Evolutionary conservation across 208 protist species (phyloP).

Genomic region (Tritrichomonas musculus): DNA sequence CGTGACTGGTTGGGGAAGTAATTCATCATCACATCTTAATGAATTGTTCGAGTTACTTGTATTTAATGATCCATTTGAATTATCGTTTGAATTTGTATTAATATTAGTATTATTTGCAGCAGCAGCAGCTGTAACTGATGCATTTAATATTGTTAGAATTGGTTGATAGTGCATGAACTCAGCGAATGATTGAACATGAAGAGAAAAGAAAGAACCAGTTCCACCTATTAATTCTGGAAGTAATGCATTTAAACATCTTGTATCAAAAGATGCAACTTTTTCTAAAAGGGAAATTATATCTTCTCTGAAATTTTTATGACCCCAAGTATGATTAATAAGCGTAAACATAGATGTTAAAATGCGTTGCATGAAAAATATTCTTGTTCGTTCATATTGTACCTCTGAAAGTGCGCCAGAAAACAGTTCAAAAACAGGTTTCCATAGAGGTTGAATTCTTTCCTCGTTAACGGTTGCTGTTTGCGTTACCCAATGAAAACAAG

Average conservation of each 20-base stretch:
- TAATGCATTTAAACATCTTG: neutral
- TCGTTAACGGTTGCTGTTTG: neutral
- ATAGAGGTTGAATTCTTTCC: neutral
- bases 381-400: neutral
- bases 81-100: too few species aligned
- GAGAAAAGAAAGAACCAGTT: neutral
- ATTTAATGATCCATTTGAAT: too few species aligned
- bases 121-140: neutral
- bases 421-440: neutral
- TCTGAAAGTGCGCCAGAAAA: neutral
- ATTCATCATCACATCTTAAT: too few species aligned
- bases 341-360: neutral
- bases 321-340: neutral
- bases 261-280: neutral
- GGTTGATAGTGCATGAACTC: neutral
- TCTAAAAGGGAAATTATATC: neutral
- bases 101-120: too few species aligned
- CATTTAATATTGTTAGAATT: neutral
- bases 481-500: slow-evolving; percentile 5
- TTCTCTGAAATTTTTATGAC: neutral
- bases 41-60: too few species aligned
- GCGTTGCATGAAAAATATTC: neutral
- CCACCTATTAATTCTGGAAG: neutral
- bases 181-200: neutral
- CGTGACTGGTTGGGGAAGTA: neutral